Percentiles rank a stretch among this genome's conserved stretches.
Evolutionary conservation across 768 basidiomycete genomes (phyloP).

Genomic region (Lactarius sanguifluus): DNA sequence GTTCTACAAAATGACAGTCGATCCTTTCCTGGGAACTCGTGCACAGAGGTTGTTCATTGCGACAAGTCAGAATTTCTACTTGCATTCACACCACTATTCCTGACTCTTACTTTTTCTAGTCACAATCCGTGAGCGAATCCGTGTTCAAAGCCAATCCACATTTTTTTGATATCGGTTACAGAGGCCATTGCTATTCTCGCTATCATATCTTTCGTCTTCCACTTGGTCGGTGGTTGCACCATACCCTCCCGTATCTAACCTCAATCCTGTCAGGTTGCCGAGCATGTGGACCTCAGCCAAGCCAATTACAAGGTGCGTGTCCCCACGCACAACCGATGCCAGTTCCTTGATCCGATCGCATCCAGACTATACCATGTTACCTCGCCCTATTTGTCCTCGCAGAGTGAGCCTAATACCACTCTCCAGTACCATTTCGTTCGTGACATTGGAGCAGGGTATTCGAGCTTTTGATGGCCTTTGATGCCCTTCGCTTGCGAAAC

Average conservation of each 20-base stretch:
- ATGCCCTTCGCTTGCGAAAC: conserved; percentile 79
- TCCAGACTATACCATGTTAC: conserved; percentile 78
- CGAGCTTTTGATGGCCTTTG: conserved; percentile 75
- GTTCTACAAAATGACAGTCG: conserved; percentile 56
- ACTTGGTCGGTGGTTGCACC: conserved; percentile 46
- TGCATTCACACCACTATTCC: not conserved
- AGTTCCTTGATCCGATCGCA: conserved; percentile 18
- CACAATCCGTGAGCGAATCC: conserved; percentile 53
- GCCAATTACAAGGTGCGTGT: conserved; percentile 53
- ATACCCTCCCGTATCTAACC: conserved; percentile 12
- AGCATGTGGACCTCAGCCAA: conserved; percentile 44
- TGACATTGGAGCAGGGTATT: conserved; percentile 54
- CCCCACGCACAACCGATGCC: not conserved
- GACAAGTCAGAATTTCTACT: conserved; percentile 49
- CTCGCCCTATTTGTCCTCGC: conserved; percentile 81
- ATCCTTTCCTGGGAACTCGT: conserved; percentile 68
- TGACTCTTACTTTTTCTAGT: conserved; percentile 38
- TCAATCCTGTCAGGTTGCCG: conserved; percentile 46
- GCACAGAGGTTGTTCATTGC: conserved; percentile 71
- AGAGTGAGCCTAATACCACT: conserved; percentile 50
- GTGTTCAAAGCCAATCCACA: not conserved
- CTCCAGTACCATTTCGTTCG: not conserved
- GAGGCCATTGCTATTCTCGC: conserved; percentile 74
- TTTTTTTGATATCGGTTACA: conserved; percentile 34
- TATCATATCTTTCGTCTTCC: conserved; percentile 73